Percentiles rank a stretch among this genome's conserved stretches.
Evolutionary conservation across 768 basidiomycete genomes (phyloP).

Genomic region (Lentinula aciculospora): DNA sequence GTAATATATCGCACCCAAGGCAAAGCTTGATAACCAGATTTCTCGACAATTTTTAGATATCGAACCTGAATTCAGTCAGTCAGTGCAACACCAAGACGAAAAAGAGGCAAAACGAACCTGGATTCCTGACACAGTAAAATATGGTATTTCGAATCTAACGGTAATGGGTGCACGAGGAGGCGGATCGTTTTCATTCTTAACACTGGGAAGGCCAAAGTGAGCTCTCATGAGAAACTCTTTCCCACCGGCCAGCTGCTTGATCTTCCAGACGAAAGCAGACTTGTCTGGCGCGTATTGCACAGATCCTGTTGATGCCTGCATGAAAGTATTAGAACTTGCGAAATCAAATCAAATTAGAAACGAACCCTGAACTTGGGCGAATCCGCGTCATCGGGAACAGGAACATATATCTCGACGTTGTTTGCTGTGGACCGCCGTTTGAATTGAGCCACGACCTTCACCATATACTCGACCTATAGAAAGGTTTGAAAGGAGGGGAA

Average conservation of each 20-base stretch:
- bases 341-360: constrained; percentile 4
- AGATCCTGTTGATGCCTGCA: constrained; percentile 86
- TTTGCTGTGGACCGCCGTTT: constrained; percentile 95
- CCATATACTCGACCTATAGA: constrained; percentile 90
- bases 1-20: constrained; percentile 97
- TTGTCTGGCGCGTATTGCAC: constrained; percentile 98
- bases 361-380: constrained; percentile 93
- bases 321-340: neutral
- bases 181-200: constrained; percentile 73
- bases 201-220: constrained; percentile 94
- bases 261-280: constrained; percentile 98
- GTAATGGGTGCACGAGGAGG: constrained; percentile 86
- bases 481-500: neutral
- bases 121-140: constrained; percentile 96
- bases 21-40: constrained; percentile 93
- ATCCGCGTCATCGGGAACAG: constrained; percentile 98
- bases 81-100: neutral
- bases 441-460: constrained; percentile 95
- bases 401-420: constrained; percentile 97
- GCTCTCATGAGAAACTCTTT: constrained; percentile 98
- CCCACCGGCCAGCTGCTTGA: constrained; percentile 94
- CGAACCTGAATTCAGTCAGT: constrained; percentile 45
- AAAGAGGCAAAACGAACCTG: constrained; percentile 31
- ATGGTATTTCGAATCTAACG: constrained; percentile 97
- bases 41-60: constrained; percentile 97